phyloP scores from a whole-genome alignment of 257 asterid genomes.

The Solanum clarkiae region DNA sequence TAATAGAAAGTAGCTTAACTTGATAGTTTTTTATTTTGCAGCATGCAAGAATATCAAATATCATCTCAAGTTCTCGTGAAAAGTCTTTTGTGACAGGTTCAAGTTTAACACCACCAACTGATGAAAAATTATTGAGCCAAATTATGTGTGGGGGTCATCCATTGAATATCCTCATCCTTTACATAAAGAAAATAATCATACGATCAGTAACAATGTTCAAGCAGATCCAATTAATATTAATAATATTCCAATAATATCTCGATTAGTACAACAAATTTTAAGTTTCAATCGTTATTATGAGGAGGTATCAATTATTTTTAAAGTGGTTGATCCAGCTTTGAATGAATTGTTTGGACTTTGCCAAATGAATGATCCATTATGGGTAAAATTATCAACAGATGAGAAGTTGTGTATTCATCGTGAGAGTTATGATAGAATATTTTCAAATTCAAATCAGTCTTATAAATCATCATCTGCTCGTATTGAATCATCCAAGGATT shows the following conservation, averaged over 20 bases:
- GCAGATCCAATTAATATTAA: not conserved
- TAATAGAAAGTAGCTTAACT: not conserved
- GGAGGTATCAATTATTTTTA: slow-evolving; percentile 27
- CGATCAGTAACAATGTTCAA: not conserved
- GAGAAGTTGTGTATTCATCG: slow-evolving; percentile 31
- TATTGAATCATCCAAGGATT: slow-evolving; percentile 53
- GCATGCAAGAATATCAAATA: slow-evolving; percentile 21
- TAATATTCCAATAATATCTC: not conserved
- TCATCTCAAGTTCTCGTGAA: slow-evolving; percentile 19
- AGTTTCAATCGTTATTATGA: slow-evolving; percentile 5
- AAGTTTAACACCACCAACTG: not conserved
- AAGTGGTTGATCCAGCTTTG: slow-evolving; percentile 29
- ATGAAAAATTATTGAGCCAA: slow-evolving; percentile 3
- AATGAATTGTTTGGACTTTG: slow-evolving; percentile 45
- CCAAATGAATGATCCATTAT: slow-evolving; percentile 42
- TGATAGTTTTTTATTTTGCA: not conserved
- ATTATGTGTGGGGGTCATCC: slow-evolving; percentile 1
- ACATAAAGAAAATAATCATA: not conserved
- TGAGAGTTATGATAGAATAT: slow-evolving; percentile 43
- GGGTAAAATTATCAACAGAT: slow-evolving; percentile 28
- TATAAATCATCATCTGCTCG: slow-evolving; percentile 26
- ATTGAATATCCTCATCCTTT: not conserved
- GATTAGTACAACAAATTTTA: not conserved
- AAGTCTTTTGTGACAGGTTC: not conserved
- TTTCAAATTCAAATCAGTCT: slow-evolving; percentile 21